Evolutionary conservation across 1,284 basidiomycete species (phyloP), one percentile per base, ranked within the genome.

Genomic region (Ganoderma multipileum): DNA sequence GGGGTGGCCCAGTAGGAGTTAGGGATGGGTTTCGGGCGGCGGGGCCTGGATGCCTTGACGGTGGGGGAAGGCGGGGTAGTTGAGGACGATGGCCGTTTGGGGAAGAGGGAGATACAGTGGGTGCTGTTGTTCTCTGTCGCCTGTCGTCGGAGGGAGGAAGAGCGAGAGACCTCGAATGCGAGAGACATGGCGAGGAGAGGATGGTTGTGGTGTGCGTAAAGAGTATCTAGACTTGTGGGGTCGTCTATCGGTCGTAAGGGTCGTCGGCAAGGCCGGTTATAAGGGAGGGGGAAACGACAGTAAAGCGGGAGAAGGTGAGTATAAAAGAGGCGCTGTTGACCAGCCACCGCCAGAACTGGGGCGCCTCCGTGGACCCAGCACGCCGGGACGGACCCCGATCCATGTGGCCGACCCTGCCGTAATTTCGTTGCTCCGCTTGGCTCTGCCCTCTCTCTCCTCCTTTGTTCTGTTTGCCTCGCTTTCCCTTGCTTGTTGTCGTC

Each of bases 1-100:
- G 88, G 84, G 0, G 91, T 92, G 0, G 91, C 91, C 92, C 92
- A 93, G 82, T 93, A 93, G 0, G 90, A 92, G 80, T 93, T 93
- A 16, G 90, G 90, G 75, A 93, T 89, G 30, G 91, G 91, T 1
- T 89, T 86, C 0, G 85, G 79, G 59, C 79, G 73, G 66, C 69
- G 68, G 50, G 72, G 75, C 30, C 72, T 68, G 16, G 58, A 60
- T 36, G 69, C 30, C 36, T 67, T 66, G 44, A 52, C 44, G 54
- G 42, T 44, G 58, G 65, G 67, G 14, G 68, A 66, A 57, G 60
- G 44, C 36, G 66, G 57, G 47, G 67, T 47, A 2, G 67, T 55
- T 9, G 70, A 58, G 52, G 66, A 63, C 28, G 71, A 63, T 16
- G 65, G 39, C 11, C 67, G 63, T 3, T 65, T 26, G 57, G 42